phyloP scores from a whole-genome alignment of 2,329 filamentous ascomycete genomes.

The Fusarium nelsonii region DNA sequence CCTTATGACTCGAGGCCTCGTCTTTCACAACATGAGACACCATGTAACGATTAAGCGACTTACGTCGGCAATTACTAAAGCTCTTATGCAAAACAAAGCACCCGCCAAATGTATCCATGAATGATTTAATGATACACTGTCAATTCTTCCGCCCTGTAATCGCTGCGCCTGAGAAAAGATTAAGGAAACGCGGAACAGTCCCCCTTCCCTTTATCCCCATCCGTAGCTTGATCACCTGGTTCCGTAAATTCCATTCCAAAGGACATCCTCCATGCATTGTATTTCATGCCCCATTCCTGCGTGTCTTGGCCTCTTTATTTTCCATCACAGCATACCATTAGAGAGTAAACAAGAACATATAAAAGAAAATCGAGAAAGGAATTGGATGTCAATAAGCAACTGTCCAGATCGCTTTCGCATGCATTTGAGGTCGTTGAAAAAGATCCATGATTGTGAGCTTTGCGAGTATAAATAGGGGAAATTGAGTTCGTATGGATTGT shows the following conservation, averaged over 20 bases:
- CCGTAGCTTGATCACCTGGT: conserved; percentile 9
- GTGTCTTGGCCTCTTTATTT: conserved; percentile 25
- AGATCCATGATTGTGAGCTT: conserved; percentile 15
- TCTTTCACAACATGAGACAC: not conserved
- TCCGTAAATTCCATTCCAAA: not conserved
- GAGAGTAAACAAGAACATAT: conserved; percentile 21
- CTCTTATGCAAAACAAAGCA: conserved; percentile 23
- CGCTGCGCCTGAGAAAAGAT: conserved; percentile 26
- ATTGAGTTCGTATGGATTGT: conserved; percentile 13
- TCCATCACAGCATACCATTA: conserved; percentile 33
- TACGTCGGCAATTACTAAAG: conserved; percentile 23
- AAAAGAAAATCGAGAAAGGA: conserved; percentile 6
- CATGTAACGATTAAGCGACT: conserved; percentile 4
- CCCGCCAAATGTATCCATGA: conserved; percentile 28
- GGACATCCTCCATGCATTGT: conserved; percentile 17
- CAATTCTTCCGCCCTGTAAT: conserved; percentile 12
- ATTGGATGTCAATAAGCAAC: conserved; percentile 7
- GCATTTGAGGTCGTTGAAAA: conserved; percentile 32
- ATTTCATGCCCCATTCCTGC: conserved; percentile 19
- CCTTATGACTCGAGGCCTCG: not conserved
- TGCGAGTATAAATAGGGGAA: conserved; percentile 16
- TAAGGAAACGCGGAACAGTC: conserved; percentile 19
- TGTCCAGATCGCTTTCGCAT: conserved; percentile 19
- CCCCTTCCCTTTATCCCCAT: conserved; percentile 1
- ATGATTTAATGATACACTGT: conserved; percentile 33